Base-by-base conservation (phyloP, 768 basidiomycete species). In the Trametes coccinea region DNA sequence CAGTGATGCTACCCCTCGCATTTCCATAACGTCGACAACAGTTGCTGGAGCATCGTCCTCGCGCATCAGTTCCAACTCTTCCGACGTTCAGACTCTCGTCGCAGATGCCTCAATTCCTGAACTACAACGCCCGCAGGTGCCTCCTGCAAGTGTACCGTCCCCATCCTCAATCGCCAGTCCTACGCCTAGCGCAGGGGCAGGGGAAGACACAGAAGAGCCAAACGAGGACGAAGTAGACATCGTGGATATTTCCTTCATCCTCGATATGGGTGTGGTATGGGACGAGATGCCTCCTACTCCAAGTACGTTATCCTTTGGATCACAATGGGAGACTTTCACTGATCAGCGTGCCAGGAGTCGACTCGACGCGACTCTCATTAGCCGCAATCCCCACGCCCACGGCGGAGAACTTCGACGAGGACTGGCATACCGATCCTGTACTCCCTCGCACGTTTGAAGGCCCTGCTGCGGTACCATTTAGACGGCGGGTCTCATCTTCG, bases 221-320 rank as follows among this genome's bases (percentile, higher is more conserved):
- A 43, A 44, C 11, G 53, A 54, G 3, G 27, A 5, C 4, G 31
- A 54, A 22, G 5, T n/a, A 14, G 53, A 54, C 22, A 41, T 45
- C n/a, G 43, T 17, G 1, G 53, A 44, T 29, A 31, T 54, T 14
- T 45, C 53, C 11, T 44, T 44, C 7, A 54, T 54, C 29, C 43
- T 54, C 30, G 43, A 44, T 9, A 54, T 54, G 53, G 43, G 29
- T 5, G 3, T 33, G 3, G 16, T 17, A 41, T 54, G 41, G 53
- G 53, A 54, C 30, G 53, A 45, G 31, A 54, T 54, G 43, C 53
- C 53, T 3, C 16, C 27, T 14, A 54, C 41, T 5, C 51, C 51
- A 17, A 37, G 51, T 53, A 41, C n/a, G 16, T 10, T 5, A 11
- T 11, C 10, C 30, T 11, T n/a, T 47, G 22, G 3, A 10, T 10